Evolutionary conservation across 495 filamentous ascomycete genomes (phyloP).

Genomic region (Aspergillus taichungensis): DNA sequence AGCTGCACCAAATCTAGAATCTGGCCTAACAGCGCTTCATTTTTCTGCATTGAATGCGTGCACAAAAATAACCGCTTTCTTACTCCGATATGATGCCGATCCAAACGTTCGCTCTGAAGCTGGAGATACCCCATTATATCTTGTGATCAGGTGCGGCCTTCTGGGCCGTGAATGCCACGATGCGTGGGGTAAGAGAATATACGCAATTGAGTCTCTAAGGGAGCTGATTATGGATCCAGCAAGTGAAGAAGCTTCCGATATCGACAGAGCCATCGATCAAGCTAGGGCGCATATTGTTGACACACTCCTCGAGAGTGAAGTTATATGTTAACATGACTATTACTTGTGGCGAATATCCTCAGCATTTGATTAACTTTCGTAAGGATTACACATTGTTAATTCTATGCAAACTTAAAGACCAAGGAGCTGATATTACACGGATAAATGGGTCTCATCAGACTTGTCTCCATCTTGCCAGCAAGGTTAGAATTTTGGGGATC

Average conservation of each 20-base stretch:
- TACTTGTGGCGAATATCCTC: slow-evolving; percentile 7
- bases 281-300: slow-evolving; percentile 3
- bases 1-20: neutral
- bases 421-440: slow-evolving; percentile 7
- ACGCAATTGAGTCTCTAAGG: slow-evolving; percentile 4
- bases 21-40: neutral
- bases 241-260: slow-evolving; percentile 7
- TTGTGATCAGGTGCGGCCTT: neutral
- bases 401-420: slow-evolving; percentile 4
- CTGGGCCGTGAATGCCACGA: neutral
- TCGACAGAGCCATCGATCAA: slow-evolving; percentile 2
- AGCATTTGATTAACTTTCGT: slow-evolving; percentile 8
- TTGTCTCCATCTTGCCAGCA: slow-evolving; percentile 8
- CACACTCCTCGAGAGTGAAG: slow-evolving; percentile 3
- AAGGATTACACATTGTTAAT: slow-evolving; percentile 3
- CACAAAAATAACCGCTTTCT: neutral
- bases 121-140: slow-evolving; percentile 3
- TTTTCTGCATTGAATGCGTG: neutral
- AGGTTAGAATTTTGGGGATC: slow-evolving; percentile 3
- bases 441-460: slow-evolving; percentile 3
- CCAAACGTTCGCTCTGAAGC: neutral
- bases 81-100: slow-evolving; percentile 1
- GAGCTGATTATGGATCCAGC: slow-evolving; percentile 6
- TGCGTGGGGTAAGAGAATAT: neutral
- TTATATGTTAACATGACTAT: slow-evolving; percentile 10